Evolutionary conservation across 1,139 yeast genomes (phyloP), one percentile per base, ranked within the genome.

Genomic region (Geotrichum restrictum): DNA sequence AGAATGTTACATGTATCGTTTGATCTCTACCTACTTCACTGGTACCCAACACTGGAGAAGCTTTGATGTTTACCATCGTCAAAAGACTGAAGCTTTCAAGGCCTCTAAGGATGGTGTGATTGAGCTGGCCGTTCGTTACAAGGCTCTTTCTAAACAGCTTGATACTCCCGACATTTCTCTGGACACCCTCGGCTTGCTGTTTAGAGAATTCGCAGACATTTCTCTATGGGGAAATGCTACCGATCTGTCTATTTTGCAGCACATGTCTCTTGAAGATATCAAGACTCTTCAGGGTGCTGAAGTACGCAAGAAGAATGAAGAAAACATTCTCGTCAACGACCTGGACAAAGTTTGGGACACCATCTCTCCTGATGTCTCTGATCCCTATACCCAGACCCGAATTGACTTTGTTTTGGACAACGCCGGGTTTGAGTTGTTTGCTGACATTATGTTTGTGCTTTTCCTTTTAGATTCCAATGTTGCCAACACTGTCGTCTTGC

Each of bases 171-270:
- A 63, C 16, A 58, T 70, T n/a, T 78, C 76, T 55, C 59, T 63
- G 2, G 81, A 78, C n/a, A 71, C 78, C 0, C 71, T 85, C 58
- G 67, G 75, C 57, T 64, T 69, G 32, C 59, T 73, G 39, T 70
- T 73, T 57, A 62, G 77, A 58, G 98, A 94, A 66, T 87, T 89
- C 62, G 72, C 86, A 45, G 96, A 89, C 64, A 81, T 93, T 57
- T 87, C 97, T 0, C 74, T 93, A 55, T 93, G 98, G 98, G 99
- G 99, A 22, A 93, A 93, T 69, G 97, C 98, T 22, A 88, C 97
- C 5, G 99, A 93, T 70, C 77, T 93, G 64, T 88, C 97, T 0
- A 74, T 94, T 56, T 75, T 93, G 59, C 69, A 72, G 37, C 65
- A 68, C 33, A 87, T 88, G 40, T 81, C 93, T 6, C 69, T 88